Conservation (phyloP, 192 early-diverging fungal species). For the Umbelopsis isabellina region DNA sequence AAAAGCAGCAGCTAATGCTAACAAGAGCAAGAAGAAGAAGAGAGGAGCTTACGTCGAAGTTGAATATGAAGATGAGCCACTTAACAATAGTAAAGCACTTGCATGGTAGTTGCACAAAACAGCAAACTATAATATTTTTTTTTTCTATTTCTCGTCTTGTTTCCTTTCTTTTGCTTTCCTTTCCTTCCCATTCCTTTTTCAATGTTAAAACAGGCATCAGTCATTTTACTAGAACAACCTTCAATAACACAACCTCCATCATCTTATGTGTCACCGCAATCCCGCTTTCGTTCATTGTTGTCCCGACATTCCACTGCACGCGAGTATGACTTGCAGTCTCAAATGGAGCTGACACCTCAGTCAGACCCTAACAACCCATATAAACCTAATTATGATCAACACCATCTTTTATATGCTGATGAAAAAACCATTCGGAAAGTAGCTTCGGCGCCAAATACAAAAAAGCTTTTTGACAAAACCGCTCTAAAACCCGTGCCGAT, state of each 20-base stretch:
- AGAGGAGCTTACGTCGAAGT: constrained; percentile 20
- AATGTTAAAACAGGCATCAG: constrained; percentile 20
- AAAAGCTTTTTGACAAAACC: constrained; percentile 31
- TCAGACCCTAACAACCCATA: constrained; percentile 8
- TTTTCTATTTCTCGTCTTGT: not conserved
- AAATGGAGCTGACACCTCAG: not conserved
- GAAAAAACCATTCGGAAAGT: constrained; percentile 51
- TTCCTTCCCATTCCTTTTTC: not conserved
- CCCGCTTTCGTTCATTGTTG: constrained; percentile 13
- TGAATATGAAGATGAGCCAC: constrained; percentile 20
- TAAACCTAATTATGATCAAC: not conserved
- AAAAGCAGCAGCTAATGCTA: constrained; percentile 15
- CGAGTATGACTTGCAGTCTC: constrained; percentile 6
- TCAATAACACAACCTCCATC: constrained; percentile 17
- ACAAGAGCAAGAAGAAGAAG: constrained; percentile 19
- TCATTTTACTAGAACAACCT: constrained; percentile 8
- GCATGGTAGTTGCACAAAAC: constrained; percentile 18
- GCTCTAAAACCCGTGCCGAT: not conserved
- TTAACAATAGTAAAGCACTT: constrained; percentile 14
- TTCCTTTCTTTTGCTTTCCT: not conserved
- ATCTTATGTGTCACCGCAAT: constrained; percentile 17
- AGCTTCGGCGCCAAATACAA: constrained; percentile 56
- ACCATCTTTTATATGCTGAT: not conserved
- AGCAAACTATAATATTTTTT: constrained; percentile 17
- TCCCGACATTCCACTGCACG: constrained; percentile 12